A percentile compares a stretch with the other conserved stretches of the same genome.
phyloP scores from a whole-genome alignment of 306 rosid species.

The Glycine soja region DNA sequence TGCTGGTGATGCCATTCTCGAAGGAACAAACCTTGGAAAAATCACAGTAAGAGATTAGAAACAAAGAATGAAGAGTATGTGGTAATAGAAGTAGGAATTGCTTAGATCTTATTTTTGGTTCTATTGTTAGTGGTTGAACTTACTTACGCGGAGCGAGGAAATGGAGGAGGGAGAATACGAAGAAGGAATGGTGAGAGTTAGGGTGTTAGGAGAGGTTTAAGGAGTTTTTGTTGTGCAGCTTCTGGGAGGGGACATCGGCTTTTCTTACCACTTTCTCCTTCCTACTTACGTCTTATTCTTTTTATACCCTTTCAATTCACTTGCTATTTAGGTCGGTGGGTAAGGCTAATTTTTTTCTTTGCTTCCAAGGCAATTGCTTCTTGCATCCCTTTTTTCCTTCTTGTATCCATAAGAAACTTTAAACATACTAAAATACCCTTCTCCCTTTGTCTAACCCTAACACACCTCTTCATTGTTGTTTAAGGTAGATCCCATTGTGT shows the following conservation, averaged over 20 bases:
- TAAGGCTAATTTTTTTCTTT: too few relatives aligned
- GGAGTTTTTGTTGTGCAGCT: conserved; percentile 11
- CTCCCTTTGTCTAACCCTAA: too few relatives aligned
- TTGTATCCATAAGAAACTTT: too few relatives aligned
- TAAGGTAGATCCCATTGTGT: too few relatives aligned
- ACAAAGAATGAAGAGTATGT: not conserved
- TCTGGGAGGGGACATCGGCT: not conserved
- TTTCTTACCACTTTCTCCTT: conserved; percentile 36
- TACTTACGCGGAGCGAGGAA: conserved; percentile 18
- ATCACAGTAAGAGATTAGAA: not conserved
- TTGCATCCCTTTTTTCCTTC: too few relatives aligned
- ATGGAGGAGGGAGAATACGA: not conserved
- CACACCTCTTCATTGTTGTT: too few relatives aligned
- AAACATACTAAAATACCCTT: too few relatives aligned
- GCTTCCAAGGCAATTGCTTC: too few relatives aligned
- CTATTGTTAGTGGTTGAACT: not conserved
- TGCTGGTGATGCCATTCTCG: conserved; percentile 68
- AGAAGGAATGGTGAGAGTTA: not conserved
- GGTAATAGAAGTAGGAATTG: not conserved
- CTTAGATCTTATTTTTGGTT: not conserved
- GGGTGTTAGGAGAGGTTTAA: conserved; percentile 39
- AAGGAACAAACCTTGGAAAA: not conserved
- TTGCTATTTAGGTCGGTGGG: too few relatives aligned
- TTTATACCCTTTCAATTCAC: too few relatives aligned
- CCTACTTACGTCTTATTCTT: not conserved